These are phyloP conservation scores for Neurospora sp. DNA, from an alignment of 2,329 filamentous ascomycete species.

Conservation along the genomic window DNA sequence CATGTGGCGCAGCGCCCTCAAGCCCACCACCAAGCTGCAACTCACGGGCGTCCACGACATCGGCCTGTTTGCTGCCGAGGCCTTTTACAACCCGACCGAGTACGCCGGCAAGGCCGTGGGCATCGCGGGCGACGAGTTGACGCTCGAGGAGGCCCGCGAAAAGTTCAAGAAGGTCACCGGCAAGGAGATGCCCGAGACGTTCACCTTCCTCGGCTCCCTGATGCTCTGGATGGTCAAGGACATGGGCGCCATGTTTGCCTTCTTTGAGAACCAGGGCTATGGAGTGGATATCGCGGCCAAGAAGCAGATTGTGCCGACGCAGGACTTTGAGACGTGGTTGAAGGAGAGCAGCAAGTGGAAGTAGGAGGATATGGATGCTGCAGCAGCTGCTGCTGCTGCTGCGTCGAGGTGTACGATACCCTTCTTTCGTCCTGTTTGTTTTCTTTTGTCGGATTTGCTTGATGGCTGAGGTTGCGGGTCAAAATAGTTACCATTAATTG, in stretches of 20 bases:
- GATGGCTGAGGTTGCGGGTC: neutral
- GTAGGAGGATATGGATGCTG: constrained; percentile 1
- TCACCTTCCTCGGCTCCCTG: constrained; percentile 21
- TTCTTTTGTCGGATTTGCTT: too few species aligned
- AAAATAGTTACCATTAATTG: neutral
- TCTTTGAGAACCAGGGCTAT: constrained; percentile 30
- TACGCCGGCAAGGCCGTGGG: constrained; percentile 25
- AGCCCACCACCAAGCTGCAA: constrained; percentile 24
- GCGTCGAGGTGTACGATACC: neutral
- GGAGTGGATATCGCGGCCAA: constrained; percentile 26
- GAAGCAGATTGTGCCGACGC: constrained; percentile 21
- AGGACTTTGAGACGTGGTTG: constrained; percentile 29
- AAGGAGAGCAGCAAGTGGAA: constrained; percentile 24
- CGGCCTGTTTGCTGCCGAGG: constrained; percentile 26
- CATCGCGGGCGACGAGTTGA: constrained; percentile 26
- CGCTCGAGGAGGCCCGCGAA: constrained; percentile 22
- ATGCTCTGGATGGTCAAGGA: constrained; percentile 22
- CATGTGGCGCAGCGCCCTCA: constrained; percentile 21
- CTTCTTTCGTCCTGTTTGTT: neutral
- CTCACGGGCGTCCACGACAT: constrained; percentile 29
- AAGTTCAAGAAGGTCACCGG: constrained; percentile 20
- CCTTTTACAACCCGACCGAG: constrained; percentile 18
- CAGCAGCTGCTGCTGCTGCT: neutral
- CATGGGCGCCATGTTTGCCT: constrained; percentile 27
- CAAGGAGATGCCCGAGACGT: constrained; percentile 24